Evolutionary conservation across 2,329 filamentous ascomycete genomes (phyloP).

Genomic region (Claviceps sorghi): DNA sequence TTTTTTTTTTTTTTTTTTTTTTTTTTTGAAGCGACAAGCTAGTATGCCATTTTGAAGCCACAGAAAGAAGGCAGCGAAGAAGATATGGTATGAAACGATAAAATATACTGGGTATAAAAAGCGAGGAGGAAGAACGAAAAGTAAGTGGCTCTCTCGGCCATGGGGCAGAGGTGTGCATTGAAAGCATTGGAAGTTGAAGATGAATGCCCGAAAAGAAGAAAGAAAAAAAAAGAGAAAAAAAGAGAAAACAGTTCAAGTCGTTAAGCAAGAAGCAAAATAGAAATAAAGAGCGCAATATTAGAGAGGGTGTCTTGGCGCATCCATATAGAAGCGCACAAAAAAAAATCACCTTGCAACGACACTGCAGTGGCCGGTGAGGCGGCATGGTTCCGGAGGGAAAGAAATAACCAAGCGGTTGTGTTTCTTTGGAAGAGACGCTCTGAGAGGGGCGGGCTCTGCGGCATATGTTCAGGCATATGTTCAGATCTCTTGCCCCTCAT

Average conservation of each 20-base stretch:
- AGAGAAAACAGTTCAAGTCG: background rate
- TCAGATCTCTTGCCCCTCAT: slow-evolving; percentile 38
- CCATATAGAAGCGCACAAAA: too few species aligned
- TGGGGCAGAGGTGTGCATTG: background rate
- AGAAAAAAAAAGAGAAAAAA: too few species aligned
- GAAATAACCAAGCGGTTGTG: background rate
- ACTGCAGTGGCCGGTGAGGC: background rate
- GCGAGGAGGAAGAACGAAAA: background rate
- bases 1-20: background rate
- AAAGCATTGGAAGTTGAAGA: background rate
- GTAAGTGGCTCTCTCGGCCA: background rate
- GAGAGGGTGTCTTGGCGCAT: too few species aligned
- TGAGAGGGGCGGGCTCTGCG: background rate
- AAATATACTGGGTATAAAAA: background rate
- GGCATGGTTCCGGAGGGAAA: too few species aligned
- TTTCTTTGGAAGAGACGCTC: background rate
- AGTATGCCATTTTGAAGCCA: background rate
- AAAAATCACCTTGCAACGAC: background rate
- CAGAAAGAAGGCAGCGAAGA: background rate
- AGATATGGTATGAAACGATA: background rate
- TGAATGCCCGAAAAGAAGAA: too few species aligned
- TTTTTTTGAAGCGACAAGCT: background rate
- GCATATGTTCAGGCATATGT: slow-evolving; percentile 9
- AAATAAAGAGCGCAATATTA: background rate
- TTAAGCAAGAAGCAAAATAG: background rate